phyloP scores from a whole-genome alignment of 106 monocot species.

The Vanilla planifolia region DNA sequence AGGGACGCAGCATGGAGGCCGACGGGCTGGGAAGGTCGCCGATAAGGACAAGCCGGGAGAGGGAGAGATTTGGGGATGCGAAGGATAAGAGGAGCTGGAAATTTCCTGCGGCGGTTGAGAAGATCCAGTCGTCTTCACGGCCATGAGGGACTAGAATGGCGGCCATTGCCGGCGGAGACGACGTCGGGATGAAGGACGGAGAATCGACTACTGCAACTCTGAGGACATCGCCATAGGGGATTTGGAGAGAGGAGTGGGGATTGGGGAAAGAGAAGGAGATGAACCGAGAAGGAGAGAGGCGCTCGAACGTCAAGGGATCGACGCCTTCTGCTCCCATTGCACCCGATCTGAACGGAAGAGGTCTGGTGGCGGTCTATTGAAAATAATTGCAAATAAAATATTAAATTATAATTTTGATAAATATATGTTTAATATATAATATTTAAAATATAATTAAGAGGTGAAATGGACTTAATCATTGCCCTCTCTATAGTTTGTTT shows the following conservation, averaged over 20 bases:
- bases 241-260: conserved; percentile 14
- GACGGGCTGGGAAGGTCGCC: conserved; percentile 19
- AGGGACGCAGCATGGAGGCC: conserved; percentile 10
- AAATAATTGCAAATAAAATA: too few species aligned
- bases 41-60: conserved; percentile 62
- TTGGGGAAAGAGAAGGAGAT: conserved; percentile 54
- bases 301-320: conserved; percentile 24
- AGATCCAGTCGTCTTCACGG: conserved; percentile 73
- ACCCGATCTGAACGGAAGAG: neutral
- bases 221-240: conserved; percentile 20
- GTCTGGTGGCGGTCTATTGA: too few species aligned
- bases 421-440: too few species aligned
- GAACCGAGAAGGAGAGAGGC: conserved; percentile 49
- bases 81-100: conserved; percentile 46
- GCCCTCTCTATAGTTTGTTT: too few species aligned
- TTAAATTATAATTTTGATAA: too few species aligned
- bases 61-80: conserved; percentile 1
- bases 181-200: conserved; percentile 7
- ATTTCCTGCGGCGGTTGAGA: conserved; percentile 56
- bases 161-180: conserved; percentile 12
- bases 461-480: too few species aligned
- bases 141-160: conserved; percentile 58
- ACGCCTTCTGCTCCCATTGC: neutral
- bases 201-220: conserved; percentile 78
- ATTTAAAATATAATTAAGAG: too few species aligned